Percentiles rank a stretch among this genome's conserved stretches.
These are phyloP conservation scores for Sporisorium graminicola DNA, from an alignment of 1,284 basidiomycete genomes.

Conservation along the genomic window DNA sequence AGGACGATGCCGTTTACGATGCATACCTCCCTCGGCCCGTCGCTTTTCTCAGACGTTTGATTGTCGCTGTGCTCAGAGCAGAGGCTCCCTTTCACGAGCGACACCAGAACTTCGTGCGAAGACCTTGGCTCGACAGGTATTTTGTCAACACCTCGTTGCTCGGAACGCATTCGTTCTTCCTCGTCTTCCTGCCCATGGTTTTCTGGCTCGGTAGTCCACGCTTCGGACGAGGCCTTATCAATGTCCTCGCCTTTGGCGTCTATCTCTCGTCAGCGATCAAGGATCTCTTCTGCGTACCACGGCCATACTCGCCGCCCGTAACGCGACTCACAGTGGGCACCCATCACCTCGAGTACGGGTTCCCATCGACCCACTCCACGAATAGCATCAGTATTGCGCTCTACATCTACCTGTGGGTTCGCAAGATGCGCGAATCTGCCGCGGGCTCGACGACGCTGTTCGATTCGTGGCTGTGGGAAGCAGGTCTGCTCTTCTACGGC, in stretches of 20 bases:
- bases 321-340: constrained; percentile 76
- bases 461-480: constrained; percentile 53
- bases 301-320: constrained; percentile 91
- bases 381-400: constrained; percentile 86
- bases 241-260: constrained; percentile 83
- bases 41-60: constrained; percentile 41
- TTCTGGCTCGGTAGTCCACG: constrained; percentile 87
- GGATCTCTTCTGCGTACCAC: constrained; percentile 88
- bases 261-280: constrained; percentile 87
- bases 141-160: constrained; percentile 91
- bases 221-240: constrained; percentile 74
- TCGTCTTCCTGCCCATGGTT: constrained; percentile 84
- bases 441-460: constrained; percentile 9
- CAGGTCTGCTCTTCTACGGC: constrained; percentile 62
- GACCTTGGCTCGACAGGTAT: constrained; percentile 81
- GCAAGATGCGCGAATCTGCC: constrained; percentile 13
- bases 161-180: constrained; percentile 89
- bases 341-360: constrained; percentile 78
- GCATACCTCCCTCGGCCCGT: constrained; percentile 51
- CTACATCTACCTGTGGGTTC: constrained; percentile 62
- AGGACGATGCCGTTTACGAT: constrained; percentile 57
- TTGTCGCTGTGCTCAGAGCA: constrained; percentile 40
- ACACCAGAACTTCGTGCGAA: constrained; percentile 45
- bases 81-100: constrained; percentile 51
- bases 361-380: constrained; percentile 95